phyloP scores from a whole-genome alignment of 2,329 filamentous ascomycete species.

The Exophiala xenobiotica region DNA sequence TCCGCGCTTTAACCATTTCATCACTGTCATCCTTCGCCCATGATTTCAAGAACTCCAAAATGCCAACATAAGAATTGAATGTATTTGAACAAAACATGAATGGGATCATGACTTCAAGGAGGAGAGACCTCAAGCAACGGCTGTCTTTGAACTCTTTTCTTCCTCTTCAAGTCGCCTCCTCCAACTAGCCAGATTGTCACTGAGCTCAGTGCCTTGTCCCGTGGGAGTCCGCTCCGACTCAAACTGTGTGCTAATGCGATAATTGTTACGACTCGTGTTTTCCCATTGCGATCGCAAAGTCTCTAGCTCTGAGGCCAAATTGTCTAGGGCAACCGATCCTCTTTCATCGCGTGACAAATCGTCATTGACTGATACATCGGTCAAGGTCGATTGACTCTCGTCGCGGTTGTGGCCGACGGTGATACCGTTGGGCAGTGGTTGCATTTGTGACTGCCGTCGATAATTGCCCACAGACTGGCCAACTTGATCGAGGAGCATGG shows the following conservation, averaged over 20 bases:
- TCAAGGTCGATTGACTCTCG: conserved; percentile 41
- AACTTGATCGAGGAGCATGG: conserved; percentile 88
- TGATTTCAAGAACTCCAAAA: conserved; percentile 2
- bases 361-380: conserved; percentile 36
- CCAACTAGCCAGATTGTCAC: conserved; percentile 76
- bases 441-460: conserved; percentile 66
- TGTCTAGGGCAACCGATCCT: conserved; percentile 76
- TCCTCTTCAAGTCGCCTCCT: conserved; percentile 70
- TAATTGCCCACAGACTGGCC: conserved; percentile 93
- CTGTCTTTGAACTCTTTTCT: conserved; percentile 34
- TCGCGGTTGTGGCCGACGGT: conserved; percentile 25
- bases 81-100: conserved; percentile 11
- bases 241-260: conserved; percentile 83
- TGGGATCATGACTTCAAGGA: not conserved
- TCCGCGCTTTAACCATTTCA: conserved; percentile 1
- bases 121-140: conserved; percentile 10
- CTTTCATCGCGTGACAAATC: conserved; percentile 53
- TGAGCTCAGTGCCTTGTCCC: conserved; percentile 52
- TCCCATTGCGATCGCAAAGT: conserved; percentile 91
- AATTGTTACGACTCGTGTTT: conserved; percentile 90
- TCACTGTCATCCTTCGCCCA: conserved; percentile 2
- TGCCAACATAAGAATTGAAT: conserved; percentile 1
- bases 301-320: conserved; percentile 87
- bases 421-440: conserved; percentile 32
- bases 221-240: conserved; percentile 70